These are phyloP conservation scores for Euphorbia corollata DNA, from an alignment of 441 rosid species.

Conservation along the genomic window DNA sequence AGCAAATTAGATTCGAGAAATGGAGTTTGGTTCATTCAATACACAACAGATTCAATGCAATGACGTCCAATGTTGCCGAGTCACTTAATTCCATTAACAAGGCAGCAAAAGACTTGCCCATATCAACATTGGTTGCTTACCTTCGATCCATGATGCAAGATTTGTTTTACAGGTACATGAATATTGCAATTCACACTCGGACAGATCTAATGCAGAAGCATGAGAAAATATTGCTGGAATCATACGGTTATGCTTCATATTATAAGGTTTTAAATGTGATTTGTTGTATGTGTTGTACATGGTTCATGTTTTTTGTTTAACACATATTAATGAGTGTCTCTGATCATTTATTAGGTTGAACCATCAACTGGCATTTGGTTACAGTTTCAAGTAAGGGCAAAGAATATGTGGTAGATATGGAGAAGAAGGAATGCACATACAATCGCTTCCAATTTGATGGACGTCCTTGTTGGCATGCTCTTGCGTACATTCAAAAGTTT, in stretches of 20 bases:
- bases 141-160: not conserved
- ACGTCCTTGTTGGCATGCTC: not conserved
- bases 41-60: not conserved
- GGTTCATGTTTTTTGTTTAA: no score
- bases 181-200: not conserved
- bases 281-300: no score
- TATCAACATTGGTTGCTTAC: not conserved
- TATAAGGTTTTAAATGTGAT: not conserved
- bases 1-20: not conserved
- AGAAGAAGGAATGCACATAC: not conserved
- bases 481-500: not conserved
- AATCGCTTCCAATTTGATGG: not conserved
- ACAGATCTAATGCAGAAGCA: no score
- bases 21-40: not conserved
- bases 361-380: not conserved
- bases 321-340: no score
- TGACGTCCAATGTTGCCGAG: not conserved
- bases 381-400: not conserved
- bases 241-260: not conserved
- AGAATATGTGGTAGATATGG: not conserved
- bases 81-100: not conserved
- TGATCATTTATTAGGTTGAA: not conserved
- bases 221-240: not conserved
- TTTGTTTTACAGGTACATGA: not conserved
- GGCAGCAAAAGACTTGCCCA: not conserved